A percentile compares a stretch with the other conserved stretches of the same genome.
Conservation (phyloP, 768 basidiomycete genomes). For the Russula emetica region DNA sequence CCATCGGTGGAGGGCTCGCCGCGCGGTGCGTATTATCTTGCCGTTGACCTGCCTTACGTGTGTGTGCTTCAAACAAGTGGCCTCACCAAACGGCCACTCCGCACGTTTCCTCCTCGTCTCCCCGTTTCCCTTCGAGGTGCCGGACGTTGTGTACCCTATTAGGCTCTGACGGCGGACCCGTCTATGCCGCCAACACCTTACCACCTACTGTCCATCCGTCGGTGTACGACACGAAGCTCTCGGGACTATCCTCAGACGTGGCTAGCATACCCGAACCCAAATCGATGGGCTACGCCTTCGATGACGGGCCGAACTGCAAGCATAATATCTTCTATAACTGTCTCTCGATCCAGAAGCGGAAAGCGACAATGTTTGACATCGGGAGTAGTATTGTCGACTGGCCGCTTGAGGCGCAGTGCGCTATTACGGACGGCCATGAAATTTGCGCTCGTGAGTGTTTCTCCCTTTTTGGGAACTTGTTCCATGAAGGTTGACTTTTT, state of each 20-base stretch:
- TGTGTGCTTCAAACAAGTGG: neutral
- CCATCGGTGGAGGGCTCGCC: too few species aligned
- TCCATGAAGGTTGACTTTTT: too few species aligned
- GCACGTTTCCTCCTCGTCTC: neutral
- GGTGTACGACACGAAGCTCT: conserved; percentile 45
- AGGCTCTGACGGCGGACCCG: neutral
- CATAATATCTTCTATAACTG: conserved; percentile 61
- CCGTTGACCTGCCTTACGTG: too few species aligned
- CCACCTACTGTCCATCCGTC: conserved; percentile 27
- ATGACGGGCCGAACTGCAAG: conserved; percentile 62
- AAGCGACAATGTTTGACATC: conserved; percentile 62
- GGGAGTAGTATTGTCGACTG: conserved; percentile 55
- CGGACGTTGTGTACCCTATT: neutral
- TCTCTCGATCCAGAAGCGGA: conserved; percentile 49
- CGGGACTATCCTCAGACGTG: conserved; percentile 44
- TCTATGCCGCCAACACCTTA: neutral
- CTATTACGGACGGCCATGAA: conserved; percentile 52
- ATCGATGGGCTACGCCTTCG: conserved; percentile 57
- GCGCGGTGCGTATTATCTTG: too few species aligned
- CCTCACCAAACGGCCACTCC: neutral
- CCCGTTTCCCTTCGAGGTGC: neutral
- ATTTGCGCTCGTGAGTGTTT: conserved; percentile 47
- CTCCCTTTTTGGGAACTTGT: neutral
- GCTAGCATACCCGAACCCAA: conserved; percentile 50
- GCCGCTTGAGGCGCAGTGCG: conserved; percentile 55